phyloP scores from a whole-genome alignment of 352 stramenopile genomes.

The Globisporangium sylvaticum region DNA sequence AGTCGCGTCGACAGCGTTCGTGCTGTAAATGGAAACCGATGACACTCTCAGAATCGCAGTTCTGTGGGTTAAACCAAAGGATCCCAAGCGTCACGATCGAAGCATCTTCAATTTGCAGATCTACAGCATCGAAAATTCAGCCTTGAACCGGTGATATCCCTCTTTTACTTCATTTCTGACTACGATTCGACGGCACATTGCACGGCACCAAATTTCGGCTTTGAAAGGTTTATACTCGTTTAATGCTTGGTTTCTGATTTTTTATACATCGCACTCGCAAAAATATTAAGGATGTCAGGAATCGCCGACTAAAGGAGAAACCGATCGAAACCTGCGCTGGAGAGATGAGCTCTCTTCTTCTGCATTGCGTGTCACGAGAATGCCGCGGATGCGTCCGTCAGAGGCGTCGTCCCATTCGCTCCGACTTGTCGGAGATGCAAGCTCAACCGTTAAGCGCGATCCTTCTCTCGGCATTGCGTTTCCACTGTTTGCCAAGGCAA shows the following conservation, averaged over 20 bases:
- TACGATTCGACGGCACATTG: neutral
- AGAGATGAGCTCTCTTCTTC: neutral
- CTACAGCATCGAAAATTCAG: neutral
- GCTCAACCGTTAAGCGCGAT: neutral
- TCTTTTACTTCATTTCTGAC: neutral
- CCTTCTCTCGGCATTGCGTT: neutral
- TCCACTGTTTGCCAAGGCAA: neutral
- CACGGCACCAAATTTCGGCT: neutral
- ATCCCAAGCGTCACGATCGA: too few relatives aligned
- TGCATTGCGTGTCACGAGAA: neutral
- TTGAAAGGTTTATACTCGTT: neutral
- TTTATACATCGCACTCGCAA: neutral
- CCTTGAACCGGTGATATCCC: neutral
- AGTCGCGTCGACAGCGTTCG: neutral
- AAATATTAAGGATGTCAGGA: neutral
- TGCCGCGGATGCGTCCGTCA: neutral
- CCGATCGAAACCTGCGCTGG: neutral
- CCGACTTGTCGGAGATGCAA: neutral
- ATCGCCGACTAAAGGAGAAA: neutral
- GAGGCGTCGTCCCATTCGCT: neutral
- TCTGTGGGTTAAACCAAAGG: neutral
- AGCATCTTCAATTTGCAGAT: too few relatives aligned
- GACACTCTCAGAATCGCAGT: neutral
- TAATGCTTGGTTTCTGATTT: neutral
- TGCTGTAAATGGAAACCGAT: neutral